Evolutionary conservation across 1,139 yeast genomes (phyloP).

Genomic region (Sugiyamaella japonica): DNA sequence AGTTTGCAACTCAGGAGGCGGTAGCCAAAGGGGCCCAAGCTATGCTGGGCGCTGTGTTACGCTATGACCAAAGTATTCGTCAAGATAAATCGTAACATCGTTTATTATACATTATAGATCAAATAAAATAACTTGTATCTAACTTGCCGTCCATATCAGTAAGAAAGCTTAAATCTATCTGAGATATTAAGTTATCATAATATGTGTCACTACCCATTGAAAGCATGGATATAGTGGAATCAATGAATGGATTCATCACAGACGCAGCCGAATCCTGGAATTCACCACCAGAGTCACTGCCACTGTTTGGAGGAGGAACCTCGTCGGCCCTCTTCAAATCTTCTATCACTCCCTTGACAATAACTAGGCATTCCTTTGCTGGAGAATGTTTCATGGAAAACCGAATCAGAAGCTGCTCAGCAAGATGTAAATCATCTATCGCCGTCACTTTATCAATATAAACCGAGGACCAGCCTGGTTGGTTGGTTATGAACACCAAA

Average conservation of each 20-base stretch:
- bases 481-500: conserved; percentile 27
- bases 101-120: conserved; percentile 1
- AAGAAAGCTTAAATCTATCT: conserved; percentile 22
- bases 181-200: conserved; percentile 25
- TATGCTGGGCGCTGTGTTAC: conserved; percentile 57
- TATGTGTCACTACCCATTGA: conserved; percentile 25
- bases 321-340: conserved; percentile 10
- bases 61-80: conserved; percentile 48
- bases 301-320: background rate
- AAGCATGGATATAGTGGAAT: conserved; percentile 25
- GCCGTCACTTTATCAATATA: conserved; percentile 20
- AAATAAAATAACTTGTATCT: conserved; percentile 6
- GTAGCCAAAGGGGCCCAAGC: conserved; percentile 60
- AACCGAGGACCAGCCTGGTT: conserved; percentile 18
- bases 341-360: conserved; percentile 16
- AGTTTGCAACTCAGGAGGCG: conserved; percentile 63
- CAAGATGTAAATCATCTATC: conserved; percentile 19
- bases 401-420: conserved; percentile 22
- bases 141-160: conserved; percentile 3
- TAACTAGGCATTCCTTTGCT: conserved; percentile 24
- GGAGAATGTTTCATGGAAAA: conserved; percentile 26
- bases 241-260: conserved; percentile 11
- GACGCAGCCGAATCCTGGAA: background rate
- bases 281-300: background rate
- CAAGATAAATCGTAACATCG: background rate